Evolutionary conservation across 1,139 yeast species (phyloP), one percentile per base, ranked within the genome.

Genomic region (Lodderomyces theae): DNA sequence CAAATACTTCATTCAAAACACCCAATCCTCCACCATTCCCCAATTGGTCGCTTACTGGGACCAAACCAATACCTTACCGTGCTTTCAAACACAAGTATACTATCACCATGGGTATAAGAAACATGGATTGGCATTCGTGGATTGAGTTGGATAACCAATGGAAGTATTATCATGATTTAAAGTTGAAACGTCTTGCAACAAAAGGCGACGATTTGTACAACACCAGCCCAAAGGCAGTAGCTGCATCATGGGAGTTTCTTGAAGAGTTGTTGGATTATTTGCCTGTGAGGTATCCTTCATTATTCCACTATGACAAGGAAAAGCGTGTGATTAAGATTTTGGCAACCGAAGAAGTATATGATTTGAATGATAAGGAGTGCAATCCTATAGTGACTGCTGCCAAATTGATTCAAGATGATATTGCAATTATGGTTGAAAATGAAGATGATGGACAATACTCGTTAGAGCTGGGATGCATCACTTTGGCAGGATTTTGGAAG

Each of bases 401-500:
- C 3, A 69, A 72, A 49, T 64, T 80, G 55, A 60, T 76, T n/a
- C 87, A 82, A 58, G 87, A 82, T 57, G 87, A 82, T 57, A 57
- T 80, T 41, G 87, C 87, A 1, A 66, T 82, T 17, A 78, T 82
- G 83, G 61, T 79, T 43, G 86, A 80, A 53, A 66, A 69, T 42
- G 47, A 45, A 15, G 69, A 66, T 30, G 69, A 77, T 31, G 86
- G 85, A 5, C 69, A 72, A 39, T 80, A 79, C 53, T 63, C 65
- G 33, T 64, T 81, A 39, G 77, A 74, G 50, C 79, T 77, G 19
- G 87, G 86, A 1, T 77, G 82, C 5, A 75, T 81, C 38, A 64
- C 79, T 51, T 64, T 81, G 37, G 83, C 87, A 2, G 82, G 84
- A 0, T 77, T 79, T 56, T 80, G 86, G 86, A 68, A 82, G 54